Conservation (phyloP, 2,329 filamentous ascomycete genomes). For the Aureobasidium sp. region DNA sequence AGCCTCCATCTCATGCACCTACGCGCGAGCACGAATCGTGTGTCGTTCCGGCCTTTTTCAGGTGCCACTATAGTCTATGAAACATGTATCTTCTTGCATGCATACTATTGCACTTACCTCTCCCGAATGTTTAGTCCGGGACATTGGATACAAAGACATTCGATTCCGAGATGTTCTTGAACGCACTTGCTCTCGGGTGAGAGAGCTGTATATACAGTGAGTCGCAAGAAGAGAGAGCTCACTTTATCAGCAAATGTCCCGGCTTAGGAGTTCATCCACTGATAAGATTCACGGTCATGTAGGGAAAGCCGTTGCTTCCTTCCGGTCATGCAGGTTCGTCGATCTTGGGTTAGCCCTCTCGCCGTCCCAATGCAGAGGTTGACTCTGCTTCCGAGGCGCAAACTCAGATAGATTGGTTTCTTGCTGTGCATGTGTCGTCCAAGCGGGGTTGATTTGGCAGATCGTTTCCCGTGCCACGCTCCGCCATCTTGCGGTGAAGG, state of each 20-base stretch:
- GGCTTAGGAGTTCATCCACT: background rate
- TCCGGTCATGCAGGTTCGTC: slow-evolving; percentile 7
- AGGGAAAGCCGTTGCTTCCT: background rate
- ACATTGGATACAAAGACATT: background rate
- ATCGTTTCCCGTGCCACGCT: background rate
- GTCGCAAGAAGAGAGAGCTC: background rate
- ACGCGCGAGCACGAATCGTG: background rate
- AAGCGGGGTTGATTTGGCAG: background rate
- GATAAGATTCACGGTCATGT: background rate
- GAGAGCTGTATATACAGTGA: background rate
- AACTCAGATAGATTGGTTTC: slow-evolving; percentile 3
- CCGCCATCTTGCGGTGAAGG: background rate
- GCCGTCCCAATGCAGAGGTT: background rate
- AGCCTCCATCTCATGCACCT: background rate
- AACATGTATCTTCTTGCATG: background rate
- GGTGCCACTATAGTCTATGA: background rate
- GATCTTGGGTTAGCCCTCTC: slow-evolving; percentile 3
- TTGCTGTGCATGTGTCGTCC: background rate
- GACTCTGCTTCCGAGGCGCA: background rate
- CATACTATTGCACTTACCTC: background rate
- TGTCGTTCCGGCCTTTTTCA: background rate
- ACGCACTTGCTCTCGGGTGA: background rate
- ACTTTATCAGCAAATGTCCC: background rate
- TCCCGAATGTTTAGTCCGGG: background rate
- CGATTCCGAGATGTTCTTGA: background rate